phyloP scores from a whole-genome alignment of 2,329 filamentous ascomycete species.

The Trichophyton equinum region DNA sequence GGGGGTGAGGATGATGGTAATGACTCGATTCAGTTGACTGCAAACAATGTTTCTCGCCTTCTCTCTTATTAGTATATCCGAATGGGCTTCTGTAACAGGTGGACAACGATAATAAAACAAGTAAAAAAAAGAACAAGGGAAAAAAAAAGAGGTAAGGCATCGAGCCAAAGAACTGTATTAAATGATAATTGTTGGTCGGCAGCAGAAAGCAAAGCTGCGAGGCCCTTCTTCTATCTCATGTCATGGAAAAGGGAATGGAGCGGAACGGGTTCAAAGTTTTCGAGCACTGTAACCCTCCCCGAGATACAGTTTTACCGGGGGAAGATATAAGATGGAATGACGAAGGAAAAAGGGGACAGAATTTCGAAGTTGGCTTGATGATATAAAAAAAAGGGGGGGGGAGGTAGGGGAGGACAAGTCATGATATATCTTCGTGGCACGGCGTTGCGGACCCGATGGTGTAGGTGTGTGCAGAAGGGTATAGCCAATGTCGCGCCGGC shows the following conservation, averaged over 20 bases:
- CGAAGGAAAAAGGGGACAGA: not conserved
- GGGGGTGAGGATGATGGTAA: not conserved
- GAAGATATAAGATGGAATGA: not conserved
- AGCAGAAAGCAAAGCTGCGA: not conserved
- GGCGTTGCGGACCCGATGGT: not conserved
- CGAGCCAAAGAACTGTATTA: conserved; percentile 2
- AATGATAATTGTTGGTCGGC: not conserved
- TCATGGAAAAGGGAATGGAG: not conserved
- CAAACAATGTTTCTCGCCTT: not conserved
- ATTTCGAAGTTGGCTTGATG: not conserved
- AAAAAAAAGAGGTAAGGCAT: not conserved
- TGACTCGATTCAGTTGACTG: not conserved
- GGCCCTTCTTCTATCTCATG: not conserved
- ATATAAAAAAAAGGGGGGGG: not conserved
- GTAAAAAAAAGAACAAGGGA: not conserved
- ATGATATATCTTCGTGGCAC: conserved; percentile 1
- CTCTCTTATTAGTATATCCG: not conserved
- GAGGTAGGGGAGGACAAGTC: not conserved
- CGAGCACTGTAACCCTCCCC: not conserved
- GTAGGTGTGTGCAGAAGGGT: not conserved
- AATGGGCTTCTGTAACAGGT: not conserved
- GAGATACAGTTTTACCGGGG: not conserved
- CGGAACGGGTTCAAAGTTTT: not conserved
- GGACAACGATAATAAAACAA: not conserved
- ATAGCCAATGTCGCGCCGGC: not conserved